phyloP scores from a whole-genome alignment of 2,329 filamentous ascomycete species.

The Penicillium vulpinum region DNA sequence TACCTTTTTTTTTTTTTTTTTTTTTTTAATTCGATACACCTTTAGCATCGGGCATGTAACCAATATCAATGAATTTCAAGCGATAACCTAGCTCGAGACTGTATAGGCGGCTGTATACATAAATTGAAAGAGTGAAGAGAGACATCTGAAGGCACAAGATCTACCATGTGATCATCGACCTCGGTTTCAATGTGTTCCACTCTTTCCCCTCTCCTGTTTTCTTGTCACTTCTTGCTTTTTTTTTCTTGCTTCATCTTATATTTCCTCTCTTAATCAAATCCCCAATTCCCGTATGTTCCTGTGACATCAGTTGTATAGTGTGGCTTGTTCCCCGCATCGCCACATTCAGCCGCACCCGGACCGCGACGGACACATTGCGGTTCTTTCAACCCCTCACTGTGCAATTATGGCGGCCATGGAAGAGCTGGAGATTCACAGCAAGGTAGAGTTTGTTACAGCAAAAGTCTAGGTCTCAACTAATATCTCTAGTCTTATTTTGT shows the following conservation, averaged over 20 bases:
- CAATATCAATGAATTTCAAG: slow-evolving; percentile 9
- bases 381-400: slow-evolving; percentile 7
- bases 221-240: background rate
- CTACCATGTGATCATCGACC: slow-evolving; percentile 24
- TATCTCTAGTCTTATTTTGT: slow-evolving; percentile 78
- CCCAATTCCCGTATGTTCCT: background rate
- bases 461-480: background rate
- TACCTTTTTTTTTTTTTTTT: slow-evolving; percentile 1
- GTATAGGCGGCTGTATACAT: background rate
- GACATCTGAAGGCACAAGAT: background rate
- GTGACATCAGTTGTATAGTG: slow-evolving; percentile 2
- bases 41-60: slow-evolving; percentile 20
- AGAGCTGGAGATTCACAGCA: slow-evolving; percentile 95
- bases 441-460: slow-evolving; percentile 57
- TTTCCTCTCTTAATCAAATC: background rate
- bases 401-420: slow-evolving; percentile 84
- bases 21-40: slow-evolving; percentile 25
- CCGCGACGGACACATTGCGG: slow-evolving; percentile 12
- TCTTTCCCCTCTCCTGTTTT: background rate
- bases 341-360: slow-evolving; percentile 24
- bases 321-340: slow-evolving; percentile 14
- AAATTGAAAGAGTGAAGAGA: background rate
- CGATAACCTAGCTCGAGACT: too few relatives aligned
- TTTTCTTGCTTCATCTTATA: background rate
- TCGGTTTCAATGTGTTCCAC: slow-evolving; percentile 19